Conservation (phyloP, 192 early-diverging fungal species). For the Entrophospora sp. region DNA sequence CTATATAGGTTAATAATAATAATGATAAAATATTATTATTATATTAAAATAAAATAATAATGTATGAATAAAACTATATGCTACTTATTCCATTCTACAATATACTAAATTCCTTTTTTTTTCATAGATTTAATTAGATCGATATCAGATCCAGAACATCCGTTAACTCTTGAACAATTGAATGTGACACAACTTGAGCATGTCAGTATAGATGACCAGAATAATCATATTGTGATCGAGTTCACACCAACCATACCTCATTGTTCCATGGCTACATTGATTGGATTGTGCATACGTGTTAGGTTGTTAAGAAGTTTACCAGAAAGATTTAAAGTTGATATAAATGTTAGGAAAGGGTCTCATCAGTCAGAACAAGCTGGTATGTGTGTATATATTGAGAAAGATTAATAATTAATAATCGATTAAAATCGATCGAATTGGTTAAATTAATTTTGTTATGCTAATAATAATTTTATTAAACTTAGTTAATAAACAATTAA, state of each 20-base stretch:
- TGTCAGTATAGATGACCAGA: conserved; percentile 66
- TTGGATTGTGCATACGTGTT: conserved; percentile 95
- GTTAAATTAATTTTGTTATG: no score
- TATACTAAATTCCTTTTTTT: no score
- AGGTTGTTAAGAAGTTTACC: conserved; percentile 80
- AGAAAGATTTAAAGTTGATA: conserved; percentile 89
- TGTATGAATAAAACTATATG: no score
- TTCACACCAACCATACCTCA: conserved; percentile 98
- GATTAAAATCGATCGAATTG: no score
- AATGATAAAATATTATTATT: neutral
- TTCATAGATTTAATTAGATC: conserved; percentile 82
- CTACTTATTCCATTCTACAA: no score
- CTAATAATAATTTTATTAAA: conserved; percentile 8
- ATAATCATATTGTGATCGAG: conserved; percentile 62
- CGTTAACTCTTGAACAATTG: conserved; percentile 93
- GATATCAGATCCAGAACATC: conserved; percentile 98
- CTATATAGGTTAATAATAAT: neutral
- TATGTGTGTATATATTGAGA: neutral
- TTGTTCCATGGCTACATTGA: conserved; percentile 98
- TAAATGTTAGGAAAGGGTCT: conserved; percentile 81
- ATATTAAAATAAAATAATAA: neutral
- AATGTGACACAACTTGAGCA: conserved; percentile 86
- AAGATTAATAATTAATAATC: no score
- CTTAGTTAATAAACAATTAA: conserved; percentile 92
- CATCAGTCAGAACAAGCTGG: conserved; percentile 86